Evolutionary conservation across 2,329 filamentous ascomycete genomes (phyloP), one percentile per base, ranked within the genome.

Genomic region (Cladosporium austrohemisphaericum): DNA sequence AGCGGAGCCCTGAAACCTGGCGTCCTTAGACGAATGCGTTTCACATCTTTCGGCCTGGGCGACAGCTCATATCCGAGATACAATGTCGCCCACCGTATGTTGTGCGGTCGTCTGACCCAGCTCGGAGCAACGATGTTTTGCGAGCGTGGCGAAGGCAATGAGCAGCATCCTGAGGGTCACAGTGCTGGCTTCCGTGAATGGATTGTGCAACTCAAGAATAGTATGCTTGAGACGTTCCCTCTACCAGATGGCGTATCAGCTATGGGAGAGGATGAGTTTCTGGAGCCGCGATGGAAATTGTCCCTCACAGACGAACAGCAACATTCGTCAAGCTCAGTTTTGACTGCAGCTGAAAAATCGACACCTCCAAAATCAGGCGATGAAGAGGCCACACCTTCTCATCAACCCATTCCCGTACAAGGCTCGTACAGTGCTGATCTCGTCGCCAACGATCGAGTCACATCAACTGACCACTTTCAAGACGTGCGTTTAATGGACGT

Each of bases 61-160:
- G 93, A 98, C 68, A 95, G 87, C 62, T 95, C 91, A 1, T 98
- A 98, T 75, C 78, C 86, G 49, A 92, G 94, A 84, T 93, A 74
- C 56, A 98, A 98, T 71, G 95, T 88, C 81, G 90, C 92, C 14
- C 86, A 87, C 37, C 81, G 90, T 41, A 95, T 96, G 69, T 75
- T 98, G 37, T 83, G 90, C 60, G 92, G 90, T 59, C 82, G 93
- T 13, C 74, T 98, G 26, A 68, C 84, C 29, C 90, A 95, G 65
- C 79, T 98, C 1, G 92, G 92, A 1, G 93, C 88, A 2, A 76
- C 76, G 33, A 80, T 88, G 40, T 80, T 93, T 54, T 86, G 86
- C 60, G 81, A 85, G 32, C 76, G 84, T 29, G 93, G 88, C 10
- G 93, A 98, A 68, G 90, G 85, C 18, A 93, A 98, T 64, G 91